A percentile compares a stretch with the other conserved stretches of the same genome.
These are phyloP conservation scores for Podaxis sp. DNA, from an alignment of 768 basidiomycete species.

Conservation along the genomic window DNA sequence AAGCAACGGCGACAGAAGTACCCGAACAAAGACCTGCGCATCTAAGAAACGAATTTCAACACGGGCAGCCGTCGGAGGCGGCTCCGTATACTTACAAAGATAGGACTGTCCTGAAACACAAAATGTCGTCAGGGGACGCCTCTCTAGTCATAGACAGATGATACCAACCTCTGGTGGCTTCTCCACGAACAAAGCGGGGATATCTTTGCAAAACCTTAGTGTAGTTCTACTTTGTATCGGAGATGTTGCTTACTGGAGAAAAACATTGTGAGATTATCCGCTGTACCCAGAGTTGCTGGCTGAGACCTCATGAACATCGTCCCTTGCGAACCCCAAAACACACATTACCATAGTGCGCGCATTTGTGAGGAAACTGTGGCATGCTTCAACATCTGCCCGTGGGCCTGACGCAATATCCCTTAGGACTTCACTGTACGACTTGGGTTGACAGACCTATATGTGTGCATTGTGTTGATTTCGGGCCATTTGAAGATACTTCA, in stretches of 20 bases:
- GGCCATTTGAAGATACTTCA: neutral
- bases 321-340: conserved; percentile 14
- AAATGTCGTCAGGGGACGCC: neutral
- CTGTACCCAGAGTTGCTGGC: conserved; percentile 42
- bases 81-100: conserved; percentile 15
- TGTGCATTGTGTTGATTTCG: neutral
- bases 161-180: conserved; percentile 24
- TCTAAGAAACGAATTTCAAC: conserved; percentile 31
- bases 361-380: conserved; percentile 40
- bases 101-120: conserved; percentile 19
- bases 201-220: conserved; percentile 28
- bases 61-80: neutral
- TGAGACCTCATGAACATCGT: neutral
- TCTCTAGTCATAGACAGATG: neutral
- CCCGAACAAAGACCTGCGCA: conserved; percentile 74
- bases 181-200: conserved; percentile 55
- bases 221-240: neutral
- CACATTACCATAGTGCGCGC: conserved; percentile 33
- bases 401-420: conserved; percentile 41
- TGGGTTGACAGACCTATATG: conserved; percentile 58
- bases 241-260: conserved; percentile 38
- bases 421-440: conserved; percentile 47
- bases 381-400: conserved; percentile 34
- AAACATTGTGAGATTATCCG: conserved; percentile 62
- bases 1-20: conserved; percentile 78